phyloP scores from a whole-genome alignment of 306 rosid species.

The Sophora flavescens region DNA sequence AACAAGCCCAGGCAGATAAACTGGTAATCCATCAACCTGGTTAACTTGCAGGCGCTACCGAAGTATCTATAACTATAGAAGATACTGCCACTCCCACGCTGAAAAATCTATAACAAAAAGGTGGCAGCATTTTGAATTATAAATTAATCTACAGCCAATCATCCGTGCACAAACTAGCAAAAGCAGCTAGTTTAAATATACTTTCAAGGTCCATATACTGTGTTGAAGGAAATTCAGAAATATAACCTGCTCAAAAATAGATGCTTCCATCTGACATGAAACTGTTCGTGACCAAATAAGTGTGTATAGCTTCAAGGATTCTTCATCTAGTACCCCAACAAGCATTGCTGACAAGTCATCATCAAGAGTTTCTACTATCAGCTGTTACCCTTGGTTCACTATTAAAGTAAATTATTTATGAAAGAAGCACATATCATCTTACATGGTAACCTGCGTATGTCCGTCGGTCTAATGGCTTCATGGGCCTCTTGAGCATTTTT shows the following conservation, averaged over 20 bases:
- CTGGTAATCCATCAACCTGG: constrained; percentile 23
- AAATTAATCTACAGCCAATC: constrained; percentile 31
- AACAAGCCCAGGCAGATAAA: not conserved
- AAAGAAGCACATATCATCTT: constrained; percentile 45
- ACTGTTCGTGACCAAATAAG: constrained; percentile 91
- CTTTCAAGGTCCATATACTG: not conserved
- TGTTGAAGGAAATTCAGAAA: constrained; percentile 25
- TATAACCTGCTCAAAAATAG: constrained; percentile 76
- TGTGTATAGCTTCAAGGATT: constrained; percentile 81
- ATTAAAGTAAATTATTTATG: constrained; percentile 46
- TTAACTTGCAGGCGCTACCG: not conserved
- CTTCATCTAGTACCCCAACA: constrained; percentile 75
- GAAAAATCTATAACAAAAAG: constrained; percentile 1
- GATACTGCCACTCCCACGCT: not conserved
- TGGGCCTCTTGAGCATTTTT: constrained; percentile 99
- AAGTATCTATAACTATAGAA: not conserved
- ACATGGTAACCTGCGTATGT: constrained; percentile 86
- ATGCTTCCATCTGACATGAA: constrained; percentile 96
- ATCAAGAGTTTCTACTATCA: constrained; percentile 42
- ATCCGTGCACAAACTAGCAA: constrained; percentile 28
- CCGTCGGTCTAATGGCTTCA: constrained; percentile 98
- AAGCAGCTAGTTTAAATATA: not conserved
- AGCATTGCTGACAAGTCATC: constrained; percentile 71
- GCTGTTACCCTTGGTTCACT: constrained; percentile 32
- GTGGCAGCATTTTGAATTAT: constrained; percentile 18